Conservation (phyloP, 163 green algal species). For the Prototheca cutis region DNA sequence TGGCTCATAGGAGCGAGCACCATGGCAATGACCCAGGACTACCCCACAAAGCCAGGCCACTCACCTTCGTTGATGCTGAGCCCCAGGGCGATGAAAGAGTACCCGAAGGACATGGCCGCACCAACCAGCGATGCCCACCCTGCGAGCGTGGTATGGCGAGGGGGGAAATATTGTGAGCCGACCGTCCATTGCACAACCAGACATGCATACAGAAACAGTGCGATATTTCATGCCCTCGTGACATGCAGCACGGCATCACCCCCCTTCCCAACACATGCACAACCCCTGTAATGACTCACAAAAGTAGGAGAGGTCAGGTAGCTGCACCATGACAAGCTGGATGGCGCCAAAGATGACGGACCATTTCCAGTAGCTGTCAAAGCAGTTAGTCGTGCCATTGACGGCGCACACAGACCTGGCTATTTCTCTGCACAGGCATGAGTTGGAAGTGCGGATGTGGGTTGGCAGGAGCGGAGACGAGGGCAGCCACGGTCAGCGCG, state of each 20-base stretch:
- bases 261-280: too few relatives aligned
- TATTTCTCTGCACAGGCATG: background rate
- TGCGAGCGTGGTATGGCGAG: too few relatives aligned
- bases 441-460: background rate
- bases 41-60: conserved; percentile 1
- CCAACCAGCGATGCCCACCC: conserved; percentile 26
- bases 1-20: too few relatives aligned
- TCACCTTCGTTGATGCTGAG: background rate
- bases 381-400: conserved; percentile 2
- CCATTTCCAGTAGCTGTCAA: conserved; percentile 7
- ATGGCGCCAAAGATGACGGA: conserved; percentile 14
- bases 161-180: too few relatives aligned
- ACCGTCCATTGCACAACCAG: too few relatives aligned
- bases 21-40: too few relatives aligned
- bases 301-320: conserved; percentile 23
- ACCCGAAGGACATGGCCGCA: conserved; percentile 32
- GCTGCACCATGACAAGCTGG: conserved; percentile 25
- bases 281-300: too few relatives aligned
- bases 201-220: too few relatives aligned
- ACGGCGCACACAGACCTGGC: background rate
- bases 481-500: background rate
- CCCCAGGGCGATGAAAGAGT: conserved; percentile 30
- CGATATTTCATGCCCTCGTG: too few relatives aligned
- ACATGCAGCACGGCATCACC: too few relatives aligned
- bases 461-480: background rate